Percentiles rank a stretch among this genome's conserved stretches.
Conservation (phyloP, 1,284 basidiomycete genomes). For the Ustilago cynodontis region DNA sequence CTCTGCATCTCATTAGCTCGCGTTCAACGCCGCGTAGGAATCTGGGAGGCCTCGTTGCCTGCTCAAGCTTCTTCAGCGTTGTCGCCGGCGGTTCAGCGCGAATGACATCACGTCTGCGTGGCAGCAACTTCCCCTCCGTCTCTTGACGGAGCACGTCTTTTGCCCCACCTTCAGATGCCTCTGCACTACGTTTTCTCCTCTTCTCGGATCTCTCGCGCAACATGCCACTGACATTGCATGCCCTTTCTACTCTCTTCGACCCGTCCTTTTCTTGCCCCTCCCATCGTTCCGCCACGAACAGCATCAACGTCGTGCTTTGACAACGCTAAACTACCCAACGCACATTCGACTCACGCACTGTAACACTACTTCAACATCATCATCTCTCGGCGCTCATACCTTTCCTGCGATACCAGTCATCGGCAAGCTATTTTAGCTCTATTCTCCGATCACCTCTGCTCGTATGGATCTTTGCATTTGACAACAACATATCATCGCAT, state of each 20-base stretch:
- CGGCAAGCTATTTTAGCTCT: conserved; percentile 33
- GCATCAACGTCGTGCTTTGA: conserved; percentile 21
- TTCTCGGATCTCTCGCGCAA: neutral
- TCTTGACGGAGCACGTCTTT: neutral
- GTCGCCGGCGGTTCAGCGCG: neutral
- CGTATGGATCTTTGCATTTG: conserved; percentile 43
- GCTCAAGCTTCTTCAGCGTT: neutral
- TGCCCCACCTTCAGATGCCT: neutral
- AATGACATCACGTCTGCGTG: too few species aligned
- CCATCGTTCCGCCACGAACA: too few species aligned
- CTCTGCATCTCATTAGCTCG: neutral
- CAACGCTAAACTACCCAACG: conserved; percentile 5
- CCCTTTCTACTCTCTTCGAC: neutral
- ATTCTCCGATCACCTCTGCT: conserved; percentile 21
- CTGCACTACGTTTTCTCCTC: neutral
- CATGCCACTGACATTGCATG: conserved; percentile 6
- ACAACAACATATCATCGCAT: conserved; percentile 28
- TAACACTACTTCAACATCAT: conserved; percentile 24
- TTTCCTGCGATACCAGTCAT: conserved; percentile 26
- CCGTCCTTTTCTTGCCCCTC: neutral
- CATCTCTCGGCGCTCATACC: conserved; percentile 19
- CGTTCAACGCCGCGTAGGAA: neutral
- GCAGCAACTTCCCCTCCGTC: neutral
- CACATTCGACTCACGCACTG: conserved; percentile 14
- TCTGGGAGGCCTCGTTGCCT: neutral